Percentiles rank a stretch among this genome's conserved stretches.
These are phyloP conservation scores for Mollisiaceae sp. DNA, from an alignment of 2,329 filamentous ascomycete species.

Conservation along the genomic window DNA sequence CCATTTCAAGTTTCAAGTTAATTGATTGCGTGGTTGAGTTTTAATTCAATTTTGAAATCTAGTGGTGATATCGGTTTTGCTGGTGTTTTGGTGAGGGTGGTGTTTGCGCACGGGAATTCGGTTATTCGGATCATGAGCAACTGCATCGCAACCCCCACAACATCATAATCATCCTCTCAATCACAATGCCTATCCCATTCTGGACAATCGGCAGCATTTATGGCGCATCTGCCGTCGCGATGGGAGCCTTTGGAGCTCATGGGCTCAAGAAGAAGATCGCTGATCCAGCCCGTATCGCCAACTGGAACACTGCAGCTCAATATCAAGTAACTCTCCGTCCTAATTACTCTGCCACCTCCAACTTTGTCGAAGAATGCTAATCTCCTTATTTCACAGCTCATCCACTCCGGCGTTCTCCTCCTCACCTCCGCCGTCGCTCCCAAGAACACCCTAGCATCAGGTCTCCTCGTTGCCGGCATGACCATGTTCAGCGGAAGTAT, in stretches of 20 bases:
- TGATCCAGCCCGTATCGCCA: conserved; percentile 63
- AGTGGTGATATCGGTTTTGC: too few relatives aligned
- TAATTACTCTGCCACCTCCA: not conserved
- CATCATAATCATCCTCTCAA: not conserved
- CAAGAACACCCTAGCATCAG: conserved; percentile 60
- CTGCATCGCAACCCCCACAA: not conserved
- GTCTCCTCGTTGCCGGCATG: conserved; percentile 68
- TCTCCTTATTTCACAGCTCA: conserved; percentile 50
- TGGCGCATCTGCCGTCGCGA: conserved; percentile 63
- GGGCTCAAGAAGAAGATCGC: conserved; percentile 65
- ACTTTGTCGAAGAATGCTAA: conserved; percentile 2
- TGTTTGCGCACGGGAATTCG: too few relatives aligned
- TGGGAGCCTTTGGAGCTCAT: conserved; percentile 72
- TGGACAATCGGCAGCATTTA: conserved; percentile 67
- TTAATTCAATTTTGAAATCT: too few relatives aligned
- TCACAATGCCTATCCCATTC: conserved; percentile 46
- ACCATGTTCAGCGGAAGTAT: conserved; percentile 70
- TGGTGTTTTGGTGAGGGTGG: too few relatives aligned
- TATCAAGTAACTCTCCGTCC: conserved; percentile 58
- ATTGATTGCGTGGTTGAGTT: too few relatives aligned
- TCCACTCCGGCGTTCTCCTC: conserved; percentile 66
- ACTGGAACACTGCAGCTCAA: conserved; percentile 68
- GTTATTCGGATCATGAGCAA: not conserved
- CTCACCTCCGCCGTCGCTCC: conserved; percentile 57
- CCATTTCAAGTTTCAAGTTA: too few relatives aligned